Evolutionary conservation across 2,329 filamentous ascomycete species (phyloP).

Genomic region (Fusarium goolgardi): DNA sequence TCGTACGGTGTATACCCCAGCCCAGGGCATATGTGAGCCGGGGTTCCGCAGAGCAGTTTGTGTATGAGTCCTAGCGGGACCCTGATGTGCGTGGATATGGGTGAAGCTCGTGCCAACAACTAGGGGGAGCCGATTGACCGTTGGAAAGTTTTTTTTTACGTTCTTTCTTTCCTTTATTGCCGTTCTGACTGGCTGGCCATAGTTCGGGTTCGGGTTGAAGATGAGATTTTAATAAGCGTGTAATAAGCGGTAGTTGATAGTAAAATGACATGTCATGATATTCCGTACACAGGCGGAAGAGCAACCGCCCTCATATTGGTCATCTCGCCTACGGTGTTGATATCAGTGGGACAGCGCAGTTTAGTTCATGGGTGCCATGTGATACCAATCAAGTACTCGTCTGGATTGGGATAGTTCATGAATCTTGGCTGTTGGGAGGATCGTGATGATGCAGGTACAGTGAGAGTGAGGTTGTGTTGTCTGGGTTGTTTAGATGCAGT

Average conservation of each 20-base stretch:
- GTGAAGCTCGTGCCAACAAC: constrained; percentile 13
- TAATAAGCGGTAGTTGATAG: background rate
- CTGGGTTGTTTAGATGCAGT: background rate
- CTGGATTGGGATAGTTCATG: constrained; percentile 16
- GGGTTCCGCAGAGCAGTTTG: constrained; percentile 1
- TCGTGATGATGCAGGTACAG: constrained; percentile 32
- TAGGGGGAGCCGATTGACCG: constrained; percentile 1
- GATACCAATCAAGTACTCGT: background rate
- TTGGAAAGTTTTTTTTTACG: constrained; percentile 5
- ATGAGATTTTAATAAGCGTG: background rate
- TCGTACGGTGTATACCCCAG: constrained; percentile 34
- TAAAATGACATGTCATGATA: background rate
- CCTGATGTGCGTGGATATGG: background rate
- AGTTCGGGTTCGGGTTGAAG: background rate
- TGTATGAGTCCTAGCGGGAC: constrained; percentile 2
- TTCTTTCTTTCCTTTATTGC: background rate
- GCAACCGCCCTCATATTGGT: constrained; percentile 1
- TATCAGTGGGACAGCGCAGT: background rate
- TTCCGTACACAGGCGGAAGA: constrained; percentile 21
- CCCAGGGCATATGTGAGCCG: constrained; percentile 1
- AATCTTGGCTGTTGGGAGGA: constrained; percentile 10
- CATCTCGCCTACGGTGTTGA: constrained; percentile 18
- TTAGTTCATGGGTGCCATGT: constrained; percentile 1
- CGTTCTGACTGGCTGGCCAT: constrained; percentile 11
- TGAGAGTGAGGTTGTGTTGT: background rate